Conservation (phyloP, 2,329 filamentous ascomycete genomes). For the Dothistroma pini region DNA sequence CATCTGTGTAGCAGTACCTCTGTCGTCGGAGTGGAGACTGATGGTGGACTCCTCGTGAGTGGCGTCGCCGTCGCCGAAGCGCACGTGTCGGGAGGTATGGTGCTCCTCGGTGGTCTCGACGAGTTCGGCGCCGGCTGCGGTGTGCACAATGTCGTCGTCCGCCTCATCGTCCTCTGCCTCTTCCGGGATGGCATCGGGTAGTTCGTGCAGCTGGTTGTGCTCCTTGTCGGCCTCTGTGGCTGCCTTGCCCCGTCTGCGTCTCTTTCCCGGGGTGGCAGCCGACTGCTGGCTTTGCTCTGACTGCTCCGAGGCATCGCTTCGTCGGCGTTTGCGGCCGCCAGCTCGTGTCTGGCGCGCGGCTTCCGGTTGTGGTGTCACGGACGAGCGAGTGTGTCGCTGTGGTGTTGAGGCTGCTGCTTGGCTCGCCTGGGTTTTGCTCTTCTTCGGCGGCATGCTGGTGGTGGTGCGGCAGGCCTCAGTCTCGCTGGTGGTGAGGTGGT, state of each 20-base stretch:
- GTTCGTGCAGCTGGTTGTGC: conserved; percentile 7
- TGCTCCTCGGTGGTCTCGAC: conserved; percentile 17
- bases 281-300: not conserved
- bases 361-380: conserved; percentile 3
- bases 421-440: conserved; percentile 3
- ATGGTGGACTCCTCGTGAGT: conserved; percentile 9
- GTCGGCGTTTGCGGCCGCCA: conserved; percentile 6
- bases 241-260: not conserved
- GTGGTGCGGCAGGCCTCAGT: not conserved
- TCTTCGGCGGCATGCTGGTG: conserved; percentile 8
- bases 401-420: not conserved
- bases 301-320: conserved; percentile 7
- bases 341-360: not conserved
- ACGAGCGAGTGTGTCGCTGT: conserved; percentile 3
- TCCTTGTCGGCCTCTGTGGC: conserved; percentile 3
- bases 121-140: conserved; percentile 8
- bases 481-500: not conserved
- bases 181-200: conserved; percentile 23
- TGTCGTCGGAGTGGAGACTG: conserved; percentile 4
- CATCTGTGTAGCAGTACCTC: conserved; percentile 31
- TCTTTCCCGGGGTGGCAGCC: not conserved
- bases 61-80: conserved; percentile 27
- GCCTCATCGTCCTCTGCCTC: conserved; percentile 25
- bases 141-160: conserved; percentile 2
- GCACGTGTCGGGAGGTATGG: conserved; percentile 28